These are phyloP conservation scores for Neopestalotiopsis sp. DNA, from an alignment of 2,329 filamentous ascomycete genomes.

Conservation along the genomic window DNA sequence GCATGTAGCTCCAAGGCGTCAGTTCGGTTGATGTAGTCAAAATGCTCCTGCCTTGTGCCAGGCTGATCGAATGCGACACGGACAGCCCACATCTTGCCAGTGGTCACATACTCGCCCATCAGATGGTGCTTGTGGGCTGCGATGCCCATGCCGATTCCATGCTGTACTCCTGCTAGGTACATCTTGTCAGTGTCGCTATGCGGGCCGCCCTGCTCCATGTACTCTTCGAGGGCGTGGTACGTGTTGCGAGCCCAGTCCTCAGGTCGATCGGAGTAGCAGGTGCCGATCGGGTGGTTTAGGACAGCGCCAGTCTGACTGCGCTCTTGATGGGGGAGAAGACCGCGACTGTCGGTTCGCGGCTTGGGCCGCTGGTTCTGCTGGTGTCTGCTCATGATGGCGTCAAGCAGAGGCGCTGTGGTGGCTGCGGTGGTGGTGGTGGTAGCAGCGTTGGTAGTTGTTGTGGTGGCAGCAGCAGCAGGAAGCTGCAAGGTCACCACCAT, in stretches of 20 bases:
- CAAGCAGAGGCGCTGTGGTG: no score
- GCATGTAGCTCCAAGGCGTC: not conserved
- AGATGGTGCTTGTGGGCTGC: constrained; percentile 20
- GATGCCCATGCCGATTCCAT: constrained; percentile 30
- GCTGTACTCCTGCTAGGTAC: constrained; percentile 28
- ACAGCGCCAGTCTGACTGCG: not conserved
- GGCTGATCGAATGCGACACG: not conserved
- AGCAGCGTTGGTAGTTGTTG: no score
- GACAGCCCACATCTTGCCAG: constrained; percentile 22
- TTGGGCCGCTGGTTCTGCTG: no score
- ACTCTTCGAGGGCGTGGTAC: not conserved
- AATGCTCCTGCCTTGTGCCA: not conserved
- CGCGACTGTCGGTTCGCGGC: not conserved
- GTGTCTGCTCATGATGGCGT: no score
- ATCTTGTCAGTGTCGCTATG: constrained; percentile 20
- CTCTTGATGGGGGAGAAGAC: not conserved
- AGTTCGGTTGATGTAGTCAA: not conserved
- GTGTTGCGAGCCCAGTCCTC: not conserved
- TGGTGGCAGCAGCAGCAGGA: no score
- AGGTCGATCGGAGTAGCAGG: not conserved
- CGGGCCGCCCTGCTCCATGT: not conserved
- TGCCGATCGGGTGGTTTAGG: not conserved
- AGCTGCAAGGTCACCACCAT: no score
- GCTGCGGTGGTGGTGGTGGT: no score
- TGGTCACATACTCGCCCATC: constrained; percentile 23